These are phyloP conservation scores for Lasiodiplodia sp. DNA, from an alignment of 2,329 filamentous ascomycete genomes.

Conservation along the genomic window DNA sequence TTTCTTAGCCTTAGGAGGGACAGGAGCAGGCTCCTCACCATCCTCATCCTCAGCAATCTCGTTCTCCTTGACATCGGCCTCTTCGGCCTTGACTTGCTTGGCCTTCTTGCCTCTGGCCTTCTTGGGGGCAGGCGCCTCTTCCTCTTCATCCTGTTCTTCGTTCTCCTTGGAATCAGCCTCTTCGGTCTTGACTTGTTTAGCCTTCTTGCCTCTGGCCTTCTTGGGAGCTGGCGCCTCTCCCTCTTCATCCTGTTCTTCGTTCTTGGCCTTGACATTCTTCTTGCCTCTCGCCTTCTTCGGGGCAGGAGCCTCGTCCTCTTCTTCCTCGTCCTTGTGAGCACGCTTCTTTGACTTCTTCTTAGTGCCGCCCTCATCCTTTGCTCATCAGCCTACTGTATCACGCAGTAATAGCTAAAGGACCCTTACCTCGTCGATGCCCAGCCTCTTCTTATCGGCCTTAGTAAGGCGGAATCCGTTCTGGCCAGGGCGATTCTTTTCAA, in stretches of 20 bases:
- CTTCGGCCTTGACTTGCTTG: constrained; percentile 25
- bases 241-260: constrained; percentile 37
- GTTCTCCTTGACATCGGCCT: constrained; percentile 41
- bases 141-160: constrained; percentile 27
- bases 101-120: constrained; percentile 1
- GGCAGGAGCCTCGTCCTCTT: constrained; percentile 44
- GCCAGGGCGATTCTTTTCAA: constrained; percentile 75
- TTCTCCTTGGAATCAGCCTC: constrained; percentile 33
- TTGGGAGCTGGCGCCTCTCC: constrained; percentile 41
- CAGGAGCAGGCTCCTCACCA: constrained; percentile 41
- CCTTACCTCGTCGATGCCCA: constrained; percentile 37
- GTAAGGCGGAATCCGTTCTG: constrained; percentile 66
- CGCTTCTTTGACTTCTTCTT: constrained; percentile 50
- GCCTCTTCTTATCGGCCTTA: constrained; percentile 37
- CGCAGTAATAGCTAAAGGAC: constrained; percentile 17
- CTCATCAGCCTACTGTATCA: background rate
- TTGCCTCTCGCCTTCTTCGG: constrained; percentile 37
- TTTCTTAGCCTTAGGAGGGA: constrained; percentile 44
- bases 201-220: constrained; percentile 41
- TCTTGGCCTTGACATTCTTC: constrained; percentile 38
- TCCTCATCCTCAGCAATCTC: constrained; percentile 32
- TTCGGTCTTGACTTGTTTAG: constrained; percentile 32
- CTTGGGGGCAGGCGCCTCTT: constrained; percentile 30
- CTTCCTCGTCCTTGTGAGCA: constrained; percentile 39
- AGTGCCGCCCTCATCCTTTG: constrained; percentile 36